Evolutionary conservation across 1,284 basidiomycete genomes (phyloP), one percentile per base, ranked within the genome.

Genomic region (Rhodotorula sp.): DNA sequence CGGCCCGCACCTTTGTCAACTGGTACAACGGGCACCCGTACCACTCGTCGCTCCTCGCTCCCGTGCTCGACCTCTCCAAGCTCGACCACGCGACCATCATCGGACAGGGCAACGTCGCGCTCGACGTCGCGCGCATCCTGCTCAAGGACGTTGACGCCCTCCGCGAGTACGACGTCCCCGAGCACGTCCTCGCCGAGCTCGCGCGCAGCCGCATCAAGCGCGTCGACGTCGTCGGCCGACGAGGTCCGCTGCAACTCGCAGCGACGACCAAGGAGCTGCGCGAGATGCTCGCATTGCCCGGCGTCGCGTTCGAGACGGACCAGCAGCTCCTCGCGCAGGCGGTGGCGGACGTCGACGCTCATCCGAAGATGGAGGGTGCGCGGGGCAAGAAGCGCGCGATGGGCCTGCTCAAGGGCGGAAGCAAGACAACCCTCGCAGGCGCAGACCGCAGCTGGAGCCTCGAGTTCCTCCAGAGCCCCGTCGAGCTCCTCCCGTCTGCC

Each of bases 21-120:
- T 99, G 96, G 96, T 99, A 99, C 83, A 99, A 97, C 50, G 89
- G 88, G 55, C 94, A 99, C 81, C 95, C 95, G 1, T 84, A 85
- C 50, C 82, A 82, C 42, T 76, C 77, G 10, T 69, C 79, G 2
- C 86, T 82, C 41, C 78, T 87, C 19, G 69, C 75, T 0, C 79
- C 81, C 3, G 77, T 82, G 54, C 59, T 71, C 53, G 80, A 82
- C 13, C 85, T 97, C 0, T 84, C 88, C 48, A 84, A 84, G 46
- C 82, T 88, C 0, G 80, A 84, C 9, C 90, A 93, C 74, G 89
- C 97, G 56, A 88, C 91, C 0, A 84, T 99, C 60, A 90, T 99
- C 59, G 96, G 97, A 0, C 93, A 96, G 73, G 96, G 97, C 21
- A 99, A 99, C 78, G 97, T 99, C 61, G 91, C 95, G 7, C 84